Conservation (phyloP, 148 eudicot genomes). For the Camellia granthamiana region DNA sequence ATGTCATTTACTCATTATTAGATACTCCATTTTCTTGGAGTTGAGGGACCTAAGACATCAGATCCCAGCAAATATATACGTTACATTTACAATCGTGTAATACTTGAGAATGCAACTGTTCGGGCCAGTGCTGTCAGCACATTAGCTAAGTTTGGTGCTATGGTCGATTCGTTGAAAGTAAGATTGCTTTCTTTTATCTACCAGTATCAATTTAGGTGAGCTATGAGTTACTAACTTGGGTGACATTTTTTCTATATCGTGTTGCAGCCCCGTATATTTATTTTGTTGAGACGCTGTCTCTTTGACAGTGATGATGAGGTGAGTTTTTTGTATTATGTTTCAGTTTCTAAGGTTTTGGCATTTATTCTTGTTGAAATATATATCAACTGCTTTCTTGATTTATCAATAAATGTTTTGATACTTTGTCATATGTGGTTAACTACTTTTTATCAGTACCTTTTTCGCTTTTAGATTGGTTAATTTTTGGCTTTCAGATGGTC, state of each 20-base stretch:
- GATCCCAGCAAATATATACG: constrained; percentile 97
- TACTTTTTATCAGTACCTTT: neutral
- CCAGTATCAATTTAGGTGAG: neutral
- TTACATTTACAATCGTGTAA: constrained; percentile 87
- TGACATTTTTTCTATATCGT: constrained; percentile 13
- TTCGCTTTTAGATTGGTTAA: neutral
- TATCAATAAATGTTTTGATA: neutral
- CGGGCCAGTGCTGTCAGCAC: constrained; percentile 99
- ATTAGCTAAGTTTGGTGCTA: constrained; percentile 91
- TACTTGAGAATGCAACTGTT: constrained; percentile 97
- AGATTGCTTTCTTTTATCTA: constrained; percentile 8
- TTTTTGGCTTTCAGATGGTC: neutral
- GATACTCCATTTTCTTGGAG: constrained; percentile 97
- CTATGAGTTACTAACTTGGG: constrained; percentile 7
- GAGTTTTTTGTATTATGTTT: constrained; percentile 21
- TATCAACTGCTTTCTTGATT: no score
- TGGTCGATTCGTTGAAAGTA: constrained; percentile 91
- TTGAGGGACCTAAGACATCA: constrained; percentile 91
- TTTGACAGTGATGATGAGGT: constrained; percentile 99
- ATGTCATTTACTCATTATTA: constrained; percentile 20
- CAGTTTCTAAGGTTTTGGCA: neutral
- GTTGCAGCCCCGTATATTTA: constrained; percentile 88
- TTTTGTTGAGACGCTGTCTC: constrained; percentile 86
- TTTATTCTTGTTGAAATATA: no score
- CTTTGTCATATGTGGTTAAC: neutral